Percentiles rank a stretch among this genome's conserved stretches.
These are phyloP conservation scores for Lentinula aciculospora DNA, from an alignment of 768 basidiomycete species.

Conservation along the genomic window DNA sequence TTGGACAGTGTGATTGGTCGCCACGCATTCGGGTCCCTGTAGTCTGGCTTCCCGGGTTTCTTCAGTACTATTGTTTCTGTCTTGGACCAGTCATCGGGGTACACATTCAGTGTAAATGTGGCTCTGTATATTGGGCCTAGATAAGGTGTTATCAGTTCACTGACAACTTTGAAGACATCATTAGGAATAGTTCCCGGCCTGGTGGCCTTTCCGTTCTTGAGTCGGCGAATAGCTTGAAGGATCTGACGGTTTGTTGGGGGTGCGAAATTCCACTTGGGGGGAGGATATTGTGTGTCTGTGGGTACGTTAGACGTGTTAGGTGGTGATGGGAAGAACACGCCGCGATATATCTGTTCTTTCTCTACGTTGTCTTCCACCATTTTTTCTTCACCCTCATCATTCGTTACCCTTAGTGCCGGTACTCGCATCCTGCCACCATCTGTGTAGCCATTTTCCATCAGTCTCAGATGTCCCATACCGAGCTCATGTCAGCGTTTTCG, in stretches of 20 bases:
- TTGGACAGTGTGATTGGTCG: neutral
- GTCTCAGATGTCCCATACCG: neutral
- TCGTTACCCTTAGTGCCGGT: neutral
- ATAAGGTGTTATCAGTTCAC: constrained; percentile 16
- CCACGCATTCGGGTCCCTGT: neutral
- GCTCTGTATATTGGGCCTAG: constrained; percentile 23
- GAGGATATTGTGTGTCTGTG: neutral
- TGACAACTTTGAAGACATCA: constrained; percentile 17
- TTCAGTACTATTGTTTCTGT: neutral
- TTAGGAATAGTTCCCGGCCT: neutral
- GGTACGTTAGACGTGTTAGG: neutral
- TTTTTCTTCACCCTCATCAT: too few relatives aligned
- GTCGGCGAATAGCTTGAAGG: neutral
- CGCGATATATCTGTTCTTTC: neutral
- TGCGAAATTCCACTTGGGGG: neutral
- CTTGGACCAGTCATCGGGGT: neutral
- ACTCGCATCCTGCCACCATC: neutral
- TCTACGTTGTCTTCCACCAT: neutral
- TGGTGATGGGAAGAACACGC: neutral
- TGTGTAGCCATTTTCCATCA: neutral
- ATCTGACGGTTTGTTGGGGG: neutral
- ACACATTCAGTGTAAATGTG: constrained; percentile 17
- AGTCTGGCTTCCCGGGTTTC: neutral
- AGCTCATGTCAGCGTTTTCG: neutral
- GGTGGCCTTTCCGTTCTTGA: neutral